Conservation (phyloP, 2,329 filamentous ascomycete species). For the Alternaria gaisen region DNA sequence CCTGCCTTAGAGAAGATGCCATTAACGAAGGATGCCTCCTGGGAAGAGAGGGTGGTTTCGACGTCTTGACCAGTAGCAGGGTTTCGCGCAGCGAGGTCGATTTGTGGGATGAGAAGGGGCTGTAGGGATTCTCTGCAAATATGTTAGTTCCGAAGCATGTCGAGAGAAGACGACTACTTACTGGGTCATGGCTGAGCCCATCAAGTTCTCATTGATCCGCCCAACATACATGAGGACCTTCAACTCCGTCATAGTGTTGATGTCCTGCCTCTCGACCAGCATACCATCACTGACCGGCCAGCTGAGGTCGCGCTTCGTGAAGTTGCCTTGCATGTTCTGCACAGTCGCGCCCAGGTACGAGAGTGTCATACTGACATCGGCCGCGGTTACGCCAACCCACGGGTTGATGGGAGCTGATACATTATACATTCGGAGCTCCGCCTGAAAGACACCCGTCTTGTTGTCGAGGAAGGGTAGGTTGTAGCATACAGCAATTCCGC, state of each 20-base stretch:
- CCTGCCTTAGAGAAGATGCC: conserved; percentile 72
- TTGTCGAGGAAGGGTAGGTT: conserved; percentile 78
- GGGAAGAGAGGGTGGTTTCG: conserved; percentile 71
- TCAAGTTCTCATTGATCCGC: conserved; percentile 67
- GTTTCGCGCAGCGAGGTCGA: conserved; percentile 69
- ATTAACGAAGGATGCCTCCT: conserved; percentile 75
- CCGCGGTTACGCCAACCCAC: conserved; percentile 54
- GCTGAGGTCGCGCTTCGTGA: conserved; percentile 41
- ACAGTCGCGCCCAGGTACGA: conserved; percentile 55
- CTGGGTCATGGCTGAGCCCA: conserved; percentile 67
- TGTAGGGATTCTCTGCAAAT: conserved; percentile 64
- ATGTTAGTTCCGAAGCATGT: conserved; percentile 19
- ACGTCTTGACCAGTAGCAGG: conserved; percentile 60
- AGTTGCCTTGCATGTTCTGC: conserved; percentile 49
- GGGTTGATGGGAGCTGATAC: conserved; percentile 65
- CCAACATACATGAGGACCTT: conserved; percentile 75
- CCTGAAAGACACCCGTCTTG: conserved; percentile 74
- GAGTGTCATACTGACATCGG: conserved; percentile 54
- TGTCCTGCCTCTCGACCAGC: conserved; percentile 41
- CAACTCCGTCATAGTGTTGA: conserved; percentile 51
- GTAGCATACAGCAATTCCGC: conserved; percentile 82
- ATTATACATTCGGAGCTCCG: conserved; percentile 78
- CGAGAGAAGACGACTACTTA: conserved; percentile 54
- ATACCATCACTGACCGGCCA: conserved; percentile 36
- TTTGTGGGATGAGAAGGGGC: conserved; percentile 71